Evolutionary conservation across 768 basidiomycete genomes (phyloP).

Genomic region (Boletus reticuloceps): DNA sequence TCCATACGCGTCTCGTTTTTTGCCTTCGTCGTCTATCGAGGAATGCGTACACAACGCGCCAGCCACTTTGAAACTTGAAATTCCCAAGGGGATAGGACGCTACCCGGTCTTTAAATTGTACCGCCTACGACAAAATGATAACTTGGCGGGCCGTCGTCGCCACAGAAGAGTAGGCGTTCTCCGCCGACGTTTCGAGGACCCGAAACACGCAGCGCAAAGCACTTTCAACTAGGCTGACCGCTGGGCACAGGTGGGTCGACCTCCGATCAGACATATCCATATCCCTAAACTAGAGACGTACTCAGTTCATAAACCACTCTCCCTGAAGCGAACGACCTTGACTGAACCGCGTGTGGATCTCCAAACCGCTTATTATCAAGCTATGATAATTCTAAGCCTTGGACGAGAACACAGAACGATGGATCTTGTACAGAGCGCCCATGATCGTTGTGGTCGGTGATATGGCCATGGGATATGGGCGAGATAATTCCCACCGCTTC

Average conservation of each 20-base stretch:
- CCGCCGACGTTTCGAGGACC: neutral
- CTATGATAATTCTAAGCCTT: neutral
- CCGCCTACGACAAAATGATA: neutral
- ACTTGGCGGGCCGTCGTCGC: too few relatives aligned
- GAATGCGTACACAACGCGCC: neutral
- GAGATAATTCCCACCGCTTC: neutral
- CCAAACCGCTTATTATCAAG: too few relatives aligned
- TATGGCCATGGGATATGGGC: neutral
- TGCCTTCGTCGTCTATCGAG: neutral
- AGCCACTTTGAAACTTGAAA: neutral
- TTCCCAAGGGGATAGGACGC: neutral
- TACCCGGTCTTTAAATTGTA: neutral
- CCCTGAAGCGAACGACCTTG: constrained; percentile 6
- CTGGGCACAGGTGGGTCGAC: constrained; percentile 4
- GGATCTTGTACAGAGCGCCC: neutral
- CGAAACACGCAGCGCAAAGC: too few relatives aligned
- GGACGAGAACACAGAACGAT: neutral
- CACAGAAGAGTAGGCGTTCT: neutral
- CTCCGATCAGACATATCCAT: neutral
- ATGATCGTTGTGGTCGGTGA: constrained; percentile 6
- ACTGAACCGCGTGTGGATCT: constrained; percentile 7
- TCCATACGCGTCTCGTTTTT: neutral
- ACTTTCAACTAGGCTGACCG: too few relatives aligned
- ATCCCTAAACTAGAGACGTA: neutral
- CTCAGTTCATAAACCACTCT: neutral